Conservation (phyloP, 495 filamentous ascomycete genomes). For the Usnea hakonensis region DNA sequence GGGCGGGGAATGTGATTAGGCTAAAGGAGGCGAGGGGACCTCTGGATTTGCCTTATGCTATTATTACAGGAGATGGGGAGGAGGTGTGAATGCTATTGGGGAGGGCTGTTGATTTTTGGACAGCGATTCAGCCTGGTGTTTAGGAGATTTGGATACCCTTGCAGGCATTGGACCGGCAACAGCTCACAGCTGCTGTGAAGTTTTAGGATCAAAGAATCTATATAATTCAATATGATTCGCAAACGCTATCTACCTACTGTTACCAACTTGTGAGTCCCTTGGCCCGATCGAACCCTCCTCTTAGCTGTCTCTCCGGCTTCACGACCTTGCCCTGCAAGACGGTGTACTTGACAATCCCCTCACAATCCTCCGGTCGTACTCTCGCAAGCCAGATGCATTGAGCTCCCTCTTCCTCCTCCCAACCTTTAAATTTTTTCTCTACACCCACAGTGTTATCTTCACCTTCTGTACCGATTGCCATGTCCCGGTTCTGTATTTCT, state of each 20-base stretch:
- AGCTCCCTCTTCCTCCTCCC: conserved; percentile 50
- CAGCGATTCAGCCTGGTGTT: conserved; percentile 22
- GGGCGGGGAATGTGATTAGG: conserved; percentile 41
- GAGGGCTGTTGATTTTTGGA: neutral
- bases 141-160: conserved; percentile 8
- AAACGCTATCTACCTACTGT: neutral
- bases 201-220: neutral
- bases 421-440: neutral
- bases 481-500: conserved; percentile 18
- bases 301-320: conserved; percentile 72
- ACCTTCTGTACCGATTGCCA: conserved; percentile 27
- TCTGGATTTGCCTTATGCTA: conserved; percentile 40
- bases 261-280: conserved; percentile 84
- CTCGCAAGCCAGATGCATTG: conserved; percentile 95
- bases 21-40: conserved; percentile 32
- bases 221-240: neutral
- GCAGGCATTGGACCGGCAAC: neutral
- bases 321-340: conserved; percentile 90
- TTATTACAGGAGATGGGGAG: conserved; percentile 15
- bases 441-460: conserved; percentile 34
- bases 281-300: conserved; percentile 82
- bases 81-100: neutral
- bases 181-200: neutral
- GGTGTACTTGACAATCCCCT: conserved; percentile 85
- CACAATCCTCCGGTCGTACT: conserved; percentile 84